These are phyloP conservation scores for Striga asiatica DNA, from an alignment of 257 asterid species.

Conservation along the genomic window DNA sequence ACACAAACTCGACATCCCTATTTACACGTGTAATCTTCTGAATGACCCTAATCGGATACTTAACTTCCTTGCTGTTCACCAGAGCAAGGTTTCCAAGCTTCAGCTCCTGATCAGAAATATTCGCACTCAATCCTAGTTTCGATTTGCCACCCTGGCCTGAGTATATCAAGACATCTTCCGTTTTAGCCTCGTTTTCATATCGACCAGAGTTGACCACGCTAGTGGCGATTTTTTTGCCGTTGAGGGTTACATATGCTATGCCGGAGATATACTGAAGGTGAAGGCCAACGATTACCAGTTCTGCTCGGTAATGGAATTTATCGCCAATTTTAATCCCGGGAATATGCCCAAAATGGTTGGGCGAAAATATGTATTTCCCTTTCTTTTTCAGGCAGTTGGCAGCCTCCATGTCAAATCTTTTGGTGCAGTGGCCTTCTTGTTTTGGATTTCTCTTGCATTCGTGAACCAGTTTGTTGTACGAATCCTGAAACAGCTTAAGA, in stretches of 20 bases:
- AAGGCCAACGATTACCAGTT: conserved; percentile 56
- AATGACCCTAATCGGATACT: conserved; percentile 31
- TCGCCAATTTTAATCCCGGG: conserved; percentile 72
- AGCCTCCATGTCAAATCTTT: conserved; percentile 8
- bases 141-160: conserved; percentile 61
- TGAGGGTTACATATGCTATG: conserved; percentile 28
- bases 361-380: conserved; percentile 2
- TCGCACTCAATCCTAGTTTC: background rate
- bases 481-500: conserved; percentile 13
- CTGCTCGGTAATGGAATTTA: conserved; percentile 45
- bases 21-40: background rate
- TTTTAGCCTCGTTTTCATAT: conserved; percentile 27
- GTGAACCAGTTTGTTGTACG: background rate
- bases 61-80: conserved; percentile 20
- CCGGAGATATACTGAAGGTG: conserved; percentile 37
- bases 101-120: conserved; percentile 24
- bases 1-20: conserved; percentile 1
- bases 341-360: conserved; percentile 36
- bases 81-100: conserved; percentile 31
- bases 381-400: conserved; percentile 9
- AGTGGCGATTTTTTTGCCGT: conserved; percentile 39
- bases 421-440: background rate
- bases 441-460: conserved; percentile 12
- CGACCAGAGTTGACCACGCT: conserved; percentile 63
- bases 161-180: conserved; percentile 36